A percentile compares a stretch with the other conserved stretches of the same genome.
Conservation (phyloP, 768 basidiomycete species). For the Podaxis mareebaensis region DNA sequence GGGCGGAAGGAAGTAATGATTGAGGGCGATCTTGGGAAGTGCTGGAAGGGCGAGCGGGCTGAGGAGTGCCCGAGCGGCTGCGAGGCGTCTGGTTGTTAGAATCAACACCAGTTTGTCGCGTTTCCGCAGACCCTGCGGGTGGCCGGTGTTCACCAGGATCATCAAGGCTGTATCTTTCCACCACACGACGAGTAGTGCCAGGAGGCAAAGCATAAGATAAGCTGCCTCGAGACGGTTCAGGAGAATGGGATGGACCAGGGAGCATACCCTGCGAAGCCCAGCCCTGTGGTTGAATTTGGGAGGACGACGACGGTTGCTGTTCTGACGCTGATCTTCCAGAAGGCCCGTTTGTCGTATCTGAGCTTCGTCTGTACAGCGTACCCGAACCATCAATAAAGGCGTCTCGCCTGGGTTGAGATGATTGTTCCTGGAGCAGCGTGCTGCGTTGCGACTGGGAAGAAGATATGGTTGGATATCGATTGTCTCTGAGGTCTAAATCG, state of each 20-base stretch:
- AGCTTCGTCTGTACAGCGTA: conserved; percentile 19
- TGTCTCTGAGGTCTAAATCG: conserved; percentile 65
- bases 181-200: conserved; percentile 43
- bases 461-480: conserved; percentile 49
- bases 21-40: conserved; percentile 26
- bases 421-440: not conserved
- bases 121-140: conserved; percentile 31
- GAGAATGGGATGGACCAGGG: conserved; percentile 33
- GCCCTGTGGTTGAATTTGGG: conserved; percentile 18
- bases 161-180: conserved; percentile 55
- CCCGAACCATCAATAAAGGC: conserved; percentile 20
- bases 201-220: conserved; percentile 48
- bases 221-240: conserved; percentile 38
- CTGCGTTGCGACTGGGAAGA: conserved; percentile 28
- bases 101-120: conserved; percentile 30
- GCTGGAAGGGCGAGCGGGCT: conserved; percentile 21
- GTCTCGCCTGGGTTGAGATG: conserved; percentile 22
- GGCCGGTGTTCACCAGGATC: conserved; percentile 31
- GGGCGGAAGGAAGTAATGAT: conserved; percentile 39
- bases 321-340: conserved; percentile 10
- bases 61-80: conserved; percentile 26
- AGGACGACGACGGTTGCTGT: conserved; percentile 15
- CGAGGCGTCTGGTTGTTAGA: conserved; percentile 29
- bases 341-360: conserved; percentile 18
- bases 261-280: conserved; percentile 12